These are phyloP conservation scores for Balakata baccata DNA, from an alignment of 345 rosid species.

Conservation along the genomic window DNA sequence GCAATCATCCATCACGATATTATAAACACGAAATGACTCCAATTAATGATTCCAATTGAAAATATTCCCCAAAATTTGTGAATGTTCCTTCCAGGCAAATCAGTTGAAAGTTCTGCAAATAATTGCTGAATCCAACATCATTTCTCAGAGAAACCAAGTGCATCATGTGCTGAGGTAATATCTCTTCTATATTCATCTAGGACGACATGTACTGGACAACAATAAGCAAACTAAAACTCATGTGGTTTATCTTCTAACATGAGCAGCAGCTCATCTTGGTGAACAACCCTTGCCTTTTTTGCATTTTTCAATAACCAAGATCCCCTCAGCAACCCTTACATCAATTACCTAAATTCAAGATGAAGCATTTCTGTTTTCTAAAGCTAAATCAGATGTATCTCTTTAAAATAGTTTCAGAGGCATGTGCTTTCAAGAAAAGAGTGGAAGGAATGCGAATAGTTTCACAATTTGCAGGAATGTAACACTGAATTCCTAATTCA, in stretches of 20 bases:
- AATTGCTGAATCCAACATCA: conserved; percentile 35
- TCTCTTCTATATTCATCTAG: conserved; percentile 12
- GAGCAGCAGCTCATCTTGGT: conserved; percentile 65
- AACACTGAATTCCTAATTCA: conserved; percentile 69
- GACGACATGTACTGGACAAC: conserved; percentile 44
- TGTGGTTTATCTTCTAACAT: conserved; percentile 48
- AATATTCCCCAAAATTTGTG: conserved; percentile 40
- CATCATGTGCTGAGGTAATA: conserved; percentile 11
- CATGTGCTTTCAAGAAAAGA: conserved; percentile 49
- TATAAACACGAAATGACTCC: conserved; percentile 44
- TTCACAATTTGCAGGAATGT: conserved; percentile 70
- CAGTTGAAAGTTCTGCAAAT: conserved; percentile 33
- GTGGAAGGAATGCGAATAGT: conserved; percentile 63
- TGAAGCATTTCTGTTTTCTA: conserved; percentile 1
- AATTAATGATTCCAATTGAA: conserved; percentile 61
- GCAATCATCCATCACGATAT: conserved; percentile 58
- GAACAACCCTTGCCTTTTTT: conserved; percentile 60
- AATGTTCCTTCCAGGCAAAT: conserved; percentile 37
- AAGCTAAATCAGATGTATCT: conserved; percentile 28
- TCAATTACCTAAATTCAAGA: conserved; percentile 48
- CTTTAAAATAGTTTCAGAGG: conserved; percentile 53
- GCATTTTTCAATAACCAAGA: conserved; percentile 49
- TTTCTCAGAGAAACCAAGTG: conserved; percentile 14
- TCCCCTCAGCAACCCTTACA: conserved; percentile 58
- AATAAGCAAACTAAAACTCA: conserved; percentile 48